A percentile compares a stretch with the other conserved stretches of the same genome.
These are phyloP conservation scores for Deuterostichococcus epilithicus DNA, from an alignment of 139 green algal species.

Conservation along the genomic window DNA sequence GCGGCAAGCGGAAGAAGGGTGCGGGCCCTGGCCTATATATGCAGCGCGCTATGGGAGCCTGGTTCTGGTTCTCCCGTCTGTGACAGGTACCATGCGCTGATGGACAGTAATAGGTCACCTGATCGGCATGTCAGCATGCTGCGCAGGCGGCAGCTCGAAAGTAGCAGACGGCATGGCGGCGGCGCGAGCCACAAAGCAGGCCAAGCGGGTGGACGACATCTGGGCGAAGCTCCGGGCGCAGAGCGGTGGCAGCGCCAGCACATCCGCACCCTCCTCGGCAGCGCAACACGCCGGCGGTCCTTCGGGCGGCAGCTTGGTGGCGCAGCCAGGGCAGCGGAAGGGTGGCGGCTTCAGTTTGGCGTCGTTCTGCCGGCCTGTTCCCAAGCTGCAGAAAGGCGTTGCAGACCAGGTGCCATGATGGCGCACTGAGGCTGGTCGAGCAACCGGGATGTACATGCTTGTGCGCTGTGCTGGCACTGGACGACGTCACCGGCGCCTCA, in stretches of 20 bases:
- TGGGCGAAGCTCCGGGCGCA: background rate
- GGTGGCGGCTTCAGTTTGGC: background rate
- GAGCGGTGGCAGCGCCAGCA: background rate
- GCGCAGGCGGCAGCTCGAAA: background rate
- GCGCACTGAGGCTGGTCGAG: no score
- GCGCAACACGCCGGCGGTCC: background rate
- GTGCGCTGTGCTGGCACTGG: no score
- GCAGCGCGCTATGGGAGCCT: no score
- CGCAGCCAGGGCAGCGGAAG: no score
- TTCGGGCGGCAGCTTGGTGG: no score
- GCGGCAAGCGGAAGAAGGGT: background rate
- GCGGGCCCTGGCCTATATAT: no score
- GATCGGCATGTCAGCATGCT: no score
- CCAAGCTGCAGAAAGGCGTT: background rate
- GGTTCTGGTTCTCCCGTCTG: no score
- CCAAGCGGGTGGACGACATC: background rate
- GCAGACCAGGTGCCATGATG: background rate
- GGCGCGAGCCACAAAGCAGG: background rate
- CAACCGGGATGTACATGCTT: no score
- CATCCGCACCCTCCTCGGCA: background rate
- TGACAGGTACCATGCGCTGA: no score
- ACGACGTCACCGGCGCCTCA: no score
- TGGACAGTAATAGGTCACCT: no score
- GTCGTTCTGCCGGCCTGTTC: conserved; percentile 10
- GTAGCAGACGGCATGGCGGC: background rate